Percentiles rank a stretch among this genome's conserved stretches.
phyloP scores from a whole-genome alignment of 2,329 filamentous ascomycete species.

The Incumbomyces delicatus region DNA sequence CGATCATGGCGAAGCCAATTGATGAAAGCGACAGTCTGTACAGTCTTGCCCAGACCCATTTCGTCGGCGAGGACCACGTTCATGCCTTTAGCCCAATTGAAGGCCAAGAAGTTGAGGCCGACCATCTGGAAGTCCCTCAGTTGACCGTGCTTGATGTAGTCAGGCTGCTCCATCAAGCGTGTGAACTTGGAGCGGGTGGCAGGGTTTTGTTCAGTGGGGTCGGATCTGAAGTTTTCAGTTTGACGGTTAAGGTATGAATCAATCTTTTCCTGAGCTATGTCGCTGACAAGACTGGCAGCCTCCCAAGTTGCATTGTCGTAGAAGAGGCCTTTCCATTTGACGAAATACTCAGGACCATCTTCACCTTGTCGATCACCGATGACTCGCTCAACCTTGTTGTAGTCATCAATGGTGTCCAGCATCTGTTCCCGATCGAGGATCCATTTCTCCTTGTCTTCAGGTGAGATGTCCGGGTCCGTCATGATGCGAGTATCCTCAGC shows the following conservation, averaged over 20 bases:
- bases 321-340: conserved; percentile 92
- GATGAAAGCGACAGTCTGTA: conserved; percentile 93
- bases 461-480: conserved; percentile 62
- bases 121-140: conserved; percentile 88
- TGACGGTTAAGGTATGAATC: conserved; percentile 82
- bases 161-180: conserved; percentile 68
- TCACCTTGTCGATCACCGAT: conserved; percentile 75
- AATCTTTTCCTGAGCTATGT: conserved; percentile 77
- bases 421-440: conserved; percentile 89
- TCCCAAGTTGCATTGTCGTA: conserved; percentile 98
- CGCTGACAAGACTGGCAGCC: conserved; percentile 59
- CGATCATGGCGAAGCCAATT: conserved; percentile 92
- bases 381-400: conserved; percentile 84
- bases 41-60: conserved; percentile 97
- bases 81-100: conserved; percentile 88
- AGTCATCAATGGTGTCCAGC: conserved; percentile 78
- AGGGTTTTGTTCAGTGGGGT: conserved; percentile 64
- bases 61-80: conserved; percentile 97
- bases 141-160: conserved; percentile 74
- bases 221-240: conserved; percentile 69
- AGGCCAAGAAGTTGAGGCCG: conserved; percentile 87
- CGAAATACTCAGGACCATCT: conserved; percentile 74
- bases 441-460: conserved; percentile 86
- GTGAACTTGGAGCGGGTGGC: conserved; percentile 64
- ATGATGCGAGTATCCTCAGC: conserved; percentile 69